Conservation (phyloP, 2,329 filamentous ascomycete species). For the Emericellopsis atlantica region DNA sequence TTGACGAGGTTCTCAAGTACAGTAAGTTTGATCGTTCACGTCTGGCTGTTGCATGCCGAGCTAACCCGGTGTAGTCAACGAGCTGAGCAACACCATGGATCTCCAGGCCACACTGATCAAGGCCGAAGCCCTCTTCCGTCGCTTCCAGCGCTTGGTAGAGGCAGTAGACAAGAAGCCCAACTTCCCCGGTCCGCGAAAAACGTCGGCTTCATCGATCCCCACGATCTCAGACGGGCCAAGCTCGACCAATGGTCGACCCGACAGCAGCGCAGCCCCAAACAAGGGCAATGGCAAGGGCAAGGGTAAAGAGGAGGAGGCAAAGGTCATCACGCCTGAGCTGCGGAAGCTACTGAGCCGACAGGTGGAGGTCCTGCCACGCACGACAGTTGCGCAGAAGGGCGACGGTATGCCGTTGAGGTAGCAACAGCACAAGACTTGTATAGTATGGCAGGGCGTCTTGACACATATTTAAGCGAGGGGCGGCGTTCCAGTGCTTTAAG, state of each 20-base stretch:
- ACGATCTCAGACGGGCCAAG: conserved; percentile 5
- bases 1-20: conserved; percentile 96
- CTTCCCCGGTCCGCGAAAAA: conserved; percentile 47
- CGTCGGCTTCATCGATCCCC: conserved; percentile 4
- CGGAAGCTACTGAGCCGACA: conserved; percentile 37
- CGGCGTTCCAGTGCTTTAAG: not conserved
- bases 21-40: conserved; percentile 36
- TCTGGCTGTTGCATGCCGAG: not conserved
- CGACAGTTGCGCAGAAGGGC: conserved; percentile 19
- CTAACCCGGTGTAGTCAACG: conserved; percentile 56
- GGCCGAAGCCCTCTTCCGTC: conserved; percentile 77
- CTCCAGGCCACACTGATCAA: conserved; percentile 74
- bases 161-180: conserved; percentile 85
- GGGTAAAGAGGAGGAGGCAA: conserved; percentile 23
- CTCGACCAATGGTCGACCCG: too few species aligned
- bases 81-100: conserved; percentile 87
- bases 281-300: conserved; percentile 9
- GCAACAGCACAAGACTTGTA: not conserved
- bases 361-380: conserved; percentile 28
- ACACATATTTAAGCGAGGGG: not conserved
- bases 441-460: not conserved
- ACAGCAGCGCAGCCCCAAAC: not conserved
- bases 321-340: conserved; percentile 43
- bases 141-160: conserved; percentile 80
- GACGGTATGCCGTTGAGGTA: conserved; percentile 20